Conservation (phyloP, 257 asterid genomes). For the Knoxia roxburghii region DNA sequence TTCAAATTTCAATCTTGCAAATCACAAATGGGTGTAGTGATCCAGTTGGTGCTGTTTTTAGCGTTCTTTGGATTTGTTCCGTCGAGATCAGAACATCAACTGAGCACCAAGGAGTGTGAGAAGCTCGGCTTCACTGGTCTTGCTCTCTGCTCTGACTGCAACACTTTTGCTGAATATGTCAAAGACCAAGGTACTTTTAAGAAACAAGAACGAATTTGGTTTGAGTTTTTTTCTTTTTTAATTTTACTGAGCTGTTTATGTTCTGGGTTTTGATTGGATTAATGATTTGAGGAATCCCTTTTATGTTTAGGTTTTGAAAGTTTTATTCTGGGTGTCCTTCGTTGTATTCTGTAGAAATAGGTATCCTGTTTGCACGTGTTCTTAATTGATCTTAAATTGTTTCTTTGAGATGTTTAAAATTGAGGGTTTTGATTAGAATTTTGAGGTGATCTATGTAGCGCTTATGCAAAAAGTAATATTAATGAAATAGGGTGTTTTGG, state of each 20-base stretch:
- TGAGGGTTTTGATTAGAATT: background rate
- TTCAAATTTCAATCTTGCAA: no score
- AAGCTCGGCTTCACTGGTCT: conserved; percentile 76
- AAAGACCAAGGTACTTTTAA: conserved; percentile 51
- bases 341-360: background rate
- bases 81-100: conserved; percentile 36
- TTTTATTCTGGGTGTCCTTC: background rate
- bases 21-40: conserved; percentile 12
- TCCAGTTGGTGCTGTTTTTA: conserved; percentile 7
- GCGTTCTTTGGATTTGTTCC: conserved; percentile 21
- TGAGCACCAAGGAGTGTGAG: conserved; percentile 74
- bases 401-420: background rate
- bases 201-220: background rate
- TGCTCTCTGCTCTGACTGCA: conserved; percentile 90
- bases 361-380: no score
- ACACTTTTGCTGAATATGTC: conserved; percentile 73
- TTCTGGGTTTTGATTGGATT: conserved; percentile 5
- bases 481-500: background rate
- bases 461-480: no score
- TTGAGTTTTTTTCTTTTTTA: background rate
- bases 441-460: no score
- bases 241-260: background rate
- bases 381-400: background rate
- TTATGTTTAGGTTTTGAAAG: background rate
- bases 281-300: background rate